Evolutionary conservation across 2,329 filamentous ascomycete species (phyloP), one percentile per base, ranked within the genome.

Genomic region (Coniella vitis): DNA sequence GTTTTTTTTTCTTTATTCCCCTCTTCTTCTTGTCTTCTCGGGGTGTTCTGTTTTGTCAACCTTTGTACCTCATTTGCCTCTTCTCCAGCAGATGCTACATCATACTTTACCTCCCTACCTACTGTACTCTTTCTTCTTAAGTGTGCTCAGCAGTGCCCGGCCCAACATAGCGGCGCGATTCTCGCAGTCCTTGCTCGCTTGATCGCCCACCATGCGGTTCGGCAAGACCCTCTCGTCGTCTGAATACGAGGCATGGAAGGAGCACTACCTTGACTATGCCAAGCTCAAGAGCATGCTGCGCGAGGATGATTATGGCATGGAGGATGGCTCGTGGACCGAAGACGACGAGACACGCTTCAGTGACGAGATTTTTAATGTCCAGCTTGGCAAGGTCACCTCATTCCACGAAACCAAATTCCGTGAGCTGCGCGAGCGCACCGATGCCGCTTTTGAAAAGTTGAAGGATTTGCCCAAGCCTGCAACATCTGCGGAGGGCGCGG

Each of bases 331-430:
- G 36, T 98, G 93, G 93, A 95, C 90, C 21, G 90, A 95, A 60
- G 83, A 90, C 40, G 93, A 98, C 65, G 93, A 97, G 74, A 87
- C 86, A 63, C 80, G 79, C 32, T 98, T 98, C 69, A 93, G 91
- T 63, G 88, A 96, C 64, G 91, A 97, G 72, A 79, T 97, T 57
- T 84, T 96, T 68, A 96, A 95, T 63, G 83, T 87, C 22, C 89
- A 98, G 72, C 77, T 98, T 56, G 90, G 97, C 61, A 97, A 96
- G 71, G 91, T 97, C 54, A 86, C 91, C 63, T 72, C 79, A 46
- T 97, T 97, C 69, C 93, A 97, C 68, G 79, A 84, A 54, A 76
- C 87, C 57, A 89, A 82, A n/a, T 83, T 88, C 59, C 78, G 69
- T 52, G 63, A 62, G 45, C 69, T 84, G 20, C 75, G 75, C 55